Evolutionary conservation across 805 yeast genomes (phyloP).

Genomic region (Blastobotrys peoriensis): DNA sequence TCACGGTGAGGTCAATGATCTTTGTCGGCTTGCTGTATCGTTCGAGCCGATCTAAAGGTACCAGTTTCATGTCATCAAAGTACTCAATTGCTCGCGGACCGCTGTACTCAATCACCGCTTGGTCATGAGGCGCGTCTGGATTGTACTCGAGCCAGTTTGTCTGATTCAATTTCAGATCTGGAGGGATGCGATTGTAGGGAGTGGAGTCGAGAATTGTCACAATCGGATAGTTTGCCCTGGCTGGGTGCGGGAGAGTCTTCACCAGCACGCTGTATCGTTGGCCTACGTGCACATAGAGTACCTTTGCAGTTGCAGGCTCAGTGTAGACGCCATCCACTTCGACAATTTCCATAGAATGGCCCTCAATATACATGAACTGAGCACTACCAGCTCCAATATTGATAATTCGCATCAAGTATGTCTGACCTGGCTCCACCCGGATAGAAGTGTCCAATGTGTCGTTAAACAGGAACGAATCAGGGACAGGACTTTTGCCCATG

Average conservation of each 20-base stretch:
- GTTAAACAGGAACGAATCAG: conserved; percentile 72
- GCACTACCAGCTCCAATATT: conserved; percentile 91
- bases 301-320: conserved; percentile 62
- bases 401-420: conserved; percentile 73
- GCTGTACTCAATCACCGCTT: conserved; percentile 30
- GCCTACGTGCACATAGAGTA: conserved; percentile 79
- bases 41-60: conserved; percentile 54
- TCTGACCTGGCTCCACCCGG: conserved; percentile 71
- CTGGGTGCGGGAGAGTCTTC: conserved; percentile 57
- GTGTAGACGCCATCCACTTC: conserved; percentile 91
- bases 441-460: conserved; percentile 57
- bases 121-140: conserved; percentile 40
- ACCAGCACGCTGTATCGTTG: conserved; percentile 84
- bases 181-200: conserved; percentile 75
- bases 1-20: conserved; percentile 61
- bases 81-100: conserved; percentile 41
- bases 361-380: conserved; percentile 83
- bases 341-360: conserved; percentile 76
- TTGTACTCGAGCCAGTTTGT: conserved; percentile 69
- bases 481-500: conserved; percentile 97
- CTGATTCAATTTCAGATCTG: conserved; percentile 57
- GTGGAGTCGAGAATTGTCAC: conserved; percentile 73
- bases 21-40: conserved; percentile 59
- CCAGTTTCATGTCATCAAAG: conserved; percentile 73
- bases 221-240: conserved; percentile 67